These are phyloP conservation scores for Ganoderma lucidum DNA, from an alignment of 1,284 basidiomycete species.

Conservation along the genomic window DNA sequence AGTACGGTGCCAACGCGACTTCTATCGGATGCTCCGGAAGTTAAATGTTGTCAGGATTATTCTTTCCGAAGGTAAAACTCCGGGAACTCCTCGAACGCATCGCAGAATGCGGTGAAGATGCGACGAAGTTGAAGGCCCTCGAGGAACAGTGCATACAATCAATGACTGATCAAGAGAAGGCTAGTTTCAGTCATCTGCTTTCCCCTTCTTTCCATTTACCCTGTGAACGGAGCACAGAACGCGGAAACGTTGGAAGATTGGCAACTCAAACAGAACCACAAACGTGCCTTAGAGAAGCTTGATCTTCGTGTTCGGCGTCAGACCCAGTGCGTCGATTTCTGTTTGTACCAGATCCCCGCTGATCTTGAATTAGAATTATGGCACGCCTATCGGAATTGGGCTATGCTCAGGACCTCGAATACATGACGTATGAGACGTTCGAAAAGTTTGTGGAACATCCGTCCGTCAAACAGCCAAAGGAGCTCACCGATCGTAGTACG, in stretches of 20 bases:
- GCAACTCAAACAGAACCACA: slow-evolving; percentile 16
- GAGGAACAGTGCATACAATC: slow-evolving; percentile 10
- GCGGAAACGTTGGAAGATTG: slow-evolving; percentile 13
- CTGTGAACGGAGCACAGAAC: background rate
- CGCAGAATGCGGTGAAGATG: slow-evolving; percentile 20
- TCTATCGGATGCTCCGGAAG: background rate
- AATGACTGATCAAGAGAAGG: slow-evolving; percentile 12
- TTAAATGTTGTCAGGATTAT: slow-evolving; percentile 12
- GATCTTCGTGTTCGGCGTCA: slow-evolving; percentile 20
- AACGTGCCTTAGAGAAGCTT: slow-evolving; percentile 18
- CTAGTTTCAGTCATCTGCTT: background rate
- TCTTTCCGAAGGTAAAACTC: slow-evolving; percentile 15
- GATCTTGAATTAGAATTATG: slow-evolving; percentile 21
- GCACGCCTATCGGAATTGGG: slow-evolving; percentile 21
- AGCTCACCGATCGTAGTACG: slow-evolving; percentile 32
- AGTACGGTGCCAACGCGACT: slow-evolving; percentile 14
- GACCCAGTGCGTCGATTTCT: slow-evolving; percentile 14
- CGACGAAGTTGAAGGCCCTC: slow-evolving; percentile 14
- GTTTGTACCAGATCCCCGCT: background rate
- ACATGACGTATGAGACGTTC: slow-evolving; percentile 16
- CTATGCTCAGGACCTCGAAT: slow-evolving; percentile 19
- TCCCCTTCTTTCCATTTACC: background rate
- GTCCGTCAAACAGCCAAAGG: slow-evolving; percentile 28
- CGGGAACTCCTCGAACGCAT: slow-evolving; percentile 19
- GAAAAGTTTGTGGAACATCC: slow-evolving; percentile 27